Base-by-base conservation (phyloP, 768 basidiomycete species). In the Gloeophyllum trabeum region DNA sequence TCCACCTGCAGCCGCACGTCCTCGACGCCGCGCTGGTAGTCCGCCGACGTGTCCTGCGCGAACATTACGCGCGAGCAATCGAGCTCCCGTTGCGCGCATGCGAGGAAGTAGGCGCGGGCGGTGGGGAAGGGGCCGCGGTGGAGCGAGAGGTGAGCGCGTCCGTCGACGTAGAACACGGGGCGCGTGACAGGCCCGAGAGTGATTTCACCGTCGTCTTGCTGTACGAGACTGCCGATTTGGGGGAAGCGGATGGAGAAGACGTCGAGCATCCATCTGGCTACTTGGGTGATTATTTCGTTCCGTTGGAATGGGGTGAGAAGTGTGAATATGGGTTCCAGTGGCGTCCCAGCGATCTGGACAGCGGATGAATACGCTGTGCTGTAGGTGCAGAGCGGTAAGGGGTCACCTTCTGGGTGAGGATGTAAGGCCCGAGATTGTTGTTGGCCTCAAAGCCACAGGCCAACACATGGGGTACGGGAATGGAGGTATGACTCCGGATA, bases 41-140 rank as follows among this genome's bases (percentile, higher is more conserved):
- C 50, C 5, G 50, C 50, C 13, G 59, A 55, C 4, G 58, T 54
- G 26, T 55, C 56, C 39, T 59, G 57, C 1, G 56, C 47, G 41
- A 57, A 56, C 18, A 60, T 54, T 20, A 50, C 54, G n/a, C 56
- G 53, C 10, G 54, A 45, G 25, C 49, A 54, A 13, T 61, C 61
- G 21, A 61, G 48, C 43, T 63, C 61, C 13, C 61, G 52, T 42
- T 63, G 61, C 1, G 61, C 57, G 38, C 61, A 62, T 6, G 61
- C 61, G 6, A 47, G 40, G 42, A 59, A 58, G 46, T 63, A 63
- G n/a, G 51, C 60, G 16, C 50, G 46, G 0, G 54, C 52, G 13
- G 49, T 53, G 2, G 37, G 37, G 30, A 58, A 63, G 0, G 61
- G 61, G 1, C 61, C 60, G 6, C 61, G 57, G 39, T 62, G 56